Conservation (phyloP, 2,329 filamentous ascomycete species). For the Beauveria australis region DNA sequence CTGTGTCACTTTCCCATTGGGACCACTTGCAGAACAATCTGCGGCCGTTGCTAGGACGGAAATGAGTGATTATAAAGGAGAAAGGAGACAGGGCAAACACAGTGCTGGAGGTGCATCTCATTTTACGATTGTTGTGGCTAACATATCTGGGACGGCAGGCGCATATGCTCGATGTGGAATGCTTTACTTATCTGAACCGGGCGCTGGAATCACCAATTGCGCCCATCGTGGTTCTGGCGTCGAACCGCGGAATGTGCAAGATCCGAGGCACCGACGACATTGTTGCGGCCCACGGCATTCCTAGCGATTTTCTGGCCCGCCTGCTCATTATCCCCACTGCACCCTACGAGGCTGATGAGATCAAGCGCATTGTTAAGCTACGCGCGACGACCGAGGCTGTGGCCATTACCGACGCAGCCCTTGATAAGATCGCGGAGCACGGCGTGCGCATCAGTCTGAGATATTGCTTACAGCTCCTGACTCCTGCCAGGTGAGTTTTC, state of each 20-base stretch:
- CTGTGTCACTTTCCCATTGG: not conserved
- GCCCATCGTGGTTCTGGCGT: conserved; percentile 94
- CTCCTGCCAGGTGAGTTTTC: conserved; percentile 60
- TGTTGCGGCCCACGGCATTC: conserved; percentile 84
- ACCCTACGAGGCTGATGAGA: conserved; percentile 79
- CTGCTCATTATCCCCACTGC: conserved; percentile 94
- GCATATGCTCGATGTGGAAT: conserved; percentile 99
- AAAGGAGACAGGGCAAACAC: not conserved
- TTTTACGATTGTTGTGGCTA: not conserved
- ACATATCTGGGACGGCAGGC: conserved; percentile 48
- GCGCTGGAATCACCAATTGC: conserved; percentile 93
- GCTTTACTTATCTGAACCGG: conserved; percentile 97
- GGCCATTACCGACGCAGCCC: conserved; percentile 68
- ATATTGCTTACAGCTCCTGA: conserved; percentile 87
- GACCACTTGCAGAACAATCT: not conserved
- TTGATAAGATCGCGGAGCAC: conserved; percentile 79
- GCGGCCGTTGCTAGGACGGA: not conserved
- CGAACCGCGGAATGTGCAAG: conserved; percentile 88
- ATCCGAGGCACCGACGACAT: conserved; percentile 81
- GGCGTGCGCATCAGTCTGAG: conserved; percentile 84
- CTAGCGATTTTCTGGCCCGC: conserved; percentile 84
- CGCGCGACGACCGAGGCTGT: conserved; percentile 77
- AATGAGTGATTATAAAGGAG: not conserved
- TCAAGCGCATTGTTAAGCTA: conserved; percentile 83
- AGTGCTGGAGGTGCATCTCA: not conserved